These are phyloP conservation scores for Limnomonas spitsbergensis DNA, from an alignment of 139 green algal species.

Conservation along the genomic window DNA sequence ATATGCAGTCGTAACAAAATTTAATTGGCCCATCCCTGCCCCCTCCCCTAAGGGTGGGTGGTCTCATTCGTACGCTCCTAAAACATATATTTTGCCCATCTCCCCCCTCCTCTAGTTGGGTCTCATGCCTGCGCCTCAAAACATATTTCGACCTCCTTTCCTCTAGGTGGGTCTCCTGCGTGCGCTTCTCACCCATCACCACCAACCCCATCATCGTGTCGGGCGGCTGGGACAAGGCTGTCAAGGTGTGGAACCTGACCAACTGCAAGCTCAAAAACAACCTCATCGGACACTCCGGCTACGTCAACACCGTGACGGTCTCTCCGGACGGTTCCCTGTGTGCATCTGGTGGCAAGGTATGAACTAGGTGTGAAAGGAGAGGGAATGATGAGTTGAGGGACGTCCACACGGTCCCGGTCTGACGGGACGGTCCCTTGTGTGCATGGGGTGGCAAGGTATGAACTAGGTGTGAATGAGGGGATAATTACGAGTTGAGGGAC, in stretches of 20 bases:
- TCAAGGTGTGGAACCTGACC: constrained; percentile 96
- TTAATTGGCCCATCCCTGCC: too few relatives aligned
- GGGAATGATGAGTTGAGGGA: not conserved
- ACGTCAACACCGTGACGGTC: constrained; percentile 96
- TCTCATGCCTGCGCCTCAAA: too few relatives aligned
- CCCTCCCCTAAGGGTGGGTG: too few relatives aligned
- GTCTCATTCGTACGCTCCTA: too few relatives aligned
- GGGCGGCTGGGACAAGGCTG: constrained; percentile 97
- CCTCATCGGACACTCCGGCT: constrained; percentile 92
- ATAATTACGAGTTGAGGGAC: too few relatives aligned
- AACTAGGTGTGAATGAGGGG: too few relatives aligned
- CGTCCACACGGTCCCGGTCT: not conserved
- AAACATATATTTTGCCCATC: too few relatives aligned
- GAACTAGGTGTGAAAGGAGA: constrained; percentile 6
- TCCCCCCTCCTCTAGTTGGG: too few relatives aligned
- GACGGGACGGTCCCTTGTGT: not conserved
- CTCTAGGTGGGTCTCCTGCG: constrained; percentile 94
- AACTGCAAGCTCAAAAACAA: constrained; percentile 98
- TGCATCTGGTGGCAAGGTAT: constrained; percentile 90
- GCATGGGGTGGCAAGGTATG: too few relatives aligned
- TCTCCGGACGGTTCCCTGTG: constrained; percentile 98
- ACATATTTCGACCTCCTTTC: too few relatives aligned
- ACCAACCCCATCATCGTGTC: constrained; percentile 97
- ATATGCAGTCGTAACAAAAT: too few relatives aligned
- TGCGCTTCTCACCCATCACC: constrained; percentile 96